A percentile compares a stretch with the other conserved stretches of the same genome.
These are phyloP conservation scores for Metschnikowia vanudenii DNA, from an alignment of 805 yeast genomes.

Conservation along the genomic window DNA sequence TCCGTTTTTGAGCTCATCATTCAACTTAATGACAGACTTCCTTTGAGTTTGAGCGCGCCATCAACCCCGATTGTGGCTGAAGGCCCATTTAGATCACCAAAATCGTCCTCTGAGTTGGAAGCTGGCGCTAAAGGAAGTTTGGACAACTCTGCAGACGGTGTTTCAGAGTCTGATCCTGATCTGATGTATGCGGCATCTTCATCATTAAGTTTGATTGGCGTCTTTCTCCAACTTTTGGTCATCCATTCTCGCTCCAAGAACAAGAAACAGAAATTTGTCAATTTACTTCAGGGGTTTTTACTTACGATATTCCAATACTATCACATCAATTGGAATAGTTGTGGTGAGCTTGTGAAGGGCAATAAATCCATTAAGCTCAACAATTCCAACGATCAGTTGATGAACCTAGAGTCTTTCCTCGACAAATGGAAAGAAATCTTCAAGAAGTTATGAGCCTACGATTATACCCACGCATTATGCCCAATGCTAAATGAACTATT, in stretches of 20 bases:
- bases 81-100: slow-evolving; percentile 11
- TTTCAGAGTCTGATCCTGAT: background rate
- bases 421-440: slow-evolving; percentile 37
- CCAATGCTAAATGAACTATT: slow-evolving; percentile 1
- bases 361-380: slow-evolving; percentile 41
- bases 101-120: slow-evolving; percentile 11
- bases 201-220: slow-evolving; percentile 29
- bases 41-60: slow-evolving; percentile 45
- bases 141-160: slow-evolving; percentile 8
- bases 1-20: slow-evolving; percentile 33
- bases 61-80: slow-evolving; percentile 36
- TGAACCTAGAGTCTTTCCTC: slow-evolving; percentile 36
- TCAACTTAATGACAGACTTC: slow-evolving; percentile 42
- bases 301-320: slow-evolving; percentile 36
- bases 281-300: slow-evolving; percentile 33
- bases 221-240: slow-evolving; percentile 34
- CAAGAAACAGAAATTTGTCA: slow-evolving; percentile 28
- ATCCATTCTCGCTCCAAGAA: slow-evolving; percentile 37
- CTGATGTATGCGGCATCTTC: slow-evolving; percentile 24
- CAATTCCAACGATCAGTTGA: slow-evolving; percentile 31
- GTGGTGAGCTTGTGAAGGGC: slow-evolving; percentile 30
- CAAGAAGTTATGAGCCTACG: slow-evolving; percentile 22
- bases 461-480: background rate
- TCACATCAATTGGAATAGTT: slow-evolving; percentile 43
- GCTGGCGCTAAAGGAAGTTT: slow-evolving; percentile 1